A percentile compares a stretch with the other conserved stretches of the same genome.
phyloP scores from a whole-genome alignment of 1,284 basidiomycete species.

The Ustilago lituana region DNA sequence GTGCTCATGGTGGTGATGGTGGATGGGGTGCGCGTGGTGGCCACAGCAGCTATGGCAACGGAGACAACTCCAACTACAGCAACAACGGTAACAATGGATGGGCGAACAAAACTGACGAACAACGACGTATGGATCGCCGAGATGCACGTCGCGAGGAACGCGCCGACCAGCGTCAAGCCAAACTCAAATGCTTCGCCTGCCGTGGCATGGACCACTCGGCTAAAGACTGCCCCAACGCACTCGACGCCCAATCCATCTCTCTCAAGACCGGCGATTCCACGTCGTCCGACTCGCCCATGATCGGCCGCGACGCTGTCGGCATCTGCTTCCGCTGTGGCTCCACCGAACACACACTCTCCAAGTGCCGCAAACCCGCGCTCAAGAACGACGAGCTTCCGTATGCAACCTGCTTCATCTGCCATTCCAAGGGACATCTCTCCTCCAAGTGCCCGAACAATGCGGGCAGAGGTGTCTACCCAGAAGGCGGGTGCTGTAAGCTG shows the following conservation, averaged over 20 bases:
- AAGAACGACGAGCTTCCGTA: conserved; percentile 74
- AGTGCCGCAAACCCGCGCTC: conserved; percentile 77
- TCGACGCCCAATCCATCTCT: conserved; percentile 46
- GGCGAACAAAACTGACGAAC: conserved; percentile 20
- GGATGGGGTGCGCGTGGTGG: conserved; percentile 38
- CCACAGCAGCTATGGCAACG: conserved; percentile 6
- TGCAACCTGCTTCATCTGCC: conserved; percentile 91
- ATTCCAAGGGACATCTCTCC: conserved; percentile 77
- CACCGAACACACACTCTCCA: conserved; percentile 78
- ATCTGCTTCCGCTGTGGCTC: conserved; percentile 79
- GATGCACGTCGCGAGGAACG: conserved; percentile 76
- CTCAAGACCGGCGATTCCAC: conserved; percentile 16
- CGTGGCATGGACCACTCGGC: conserved; percentile 85
- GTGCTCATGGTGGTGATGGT: conserved; percentile 18
- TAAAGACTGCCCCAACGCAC: conserved; percentile 75
- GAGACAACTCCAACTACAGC: conserved; percentile 1
- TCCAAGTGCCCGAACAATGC: conserved; percentile 82
- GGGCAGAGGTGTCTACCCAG: conserved; percentile 84
- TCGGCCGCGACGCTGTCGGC: conserved; percentile 65
- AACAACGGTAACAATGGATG: conserved; percentile 6
- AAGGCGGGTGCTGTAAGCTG: conserved; percentile 92
- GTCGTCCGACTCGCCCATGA: conserved; percentile 43
- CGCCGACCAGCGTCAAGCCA: conserved; percentile 73
- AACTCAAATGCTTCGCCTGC: conserved; percentile 86
- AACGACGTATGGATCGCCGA: conserved; percentile 62